A percentile compares a stretch with the other conserved stretches of the same genome.
These are phyloP conservation scores for Xylaria telfairii DNA, from an alignment of 495 filamentous ascomycete species.

Conservation along the genomic window DNA sequence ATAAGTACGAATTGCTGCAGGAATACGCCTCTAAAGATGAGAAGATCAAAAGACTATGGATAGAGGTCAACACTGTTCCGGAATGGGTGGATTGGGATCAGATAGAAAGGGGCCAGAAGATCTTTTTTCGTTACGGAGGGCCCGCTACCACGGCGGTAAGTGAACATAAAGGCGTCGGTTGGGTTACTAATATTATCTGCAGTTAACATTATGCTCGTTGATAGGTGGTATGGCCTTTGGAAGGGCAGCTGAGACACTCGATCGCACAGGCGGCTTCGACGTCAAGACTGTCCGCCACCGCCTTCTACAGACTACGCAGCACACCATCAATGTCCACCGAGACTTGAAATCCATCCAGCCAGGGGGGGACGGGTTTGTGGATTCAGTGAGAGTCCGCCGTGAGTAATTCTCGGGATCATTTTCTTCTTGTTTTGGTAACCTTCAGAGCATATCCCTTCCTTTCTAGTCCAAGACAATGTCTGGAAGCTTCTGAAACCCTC, in stretches of 20 bases:
- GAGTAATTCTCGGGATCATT: no score
- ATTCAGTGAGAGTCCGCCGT: constrained; percentile 74
- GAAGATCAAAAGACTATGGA: constrained; percentile 67
- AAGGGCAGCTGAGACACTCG: constrained; percentile 74
- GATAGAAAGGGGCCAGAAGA: constrained; percentile 71
- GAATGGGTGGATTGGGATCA: constrained; percentile 85
- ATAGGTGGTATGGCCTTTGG: constrained; percentile 69
- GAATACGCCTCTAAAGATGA: constrained; percentile 63
- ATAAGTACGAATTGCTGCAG: constrained; percentile 67
- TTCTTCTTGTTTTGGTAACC: no score
- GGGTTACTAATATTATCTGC: background rate
- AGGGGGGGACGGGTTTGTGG: constrained; percentile 69
- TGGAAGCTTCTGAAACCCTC: no score
- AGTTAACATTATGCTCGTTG: constrained; percentile 69
- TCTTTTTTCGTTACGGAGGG: constrained; percentile 76
- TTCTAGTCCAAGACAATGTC: no score
- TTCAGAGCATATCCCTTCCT: no score
- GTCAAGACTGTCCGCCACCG: constrained; percentile 70
- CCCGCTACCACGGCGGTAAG: constrained; percentile 60
- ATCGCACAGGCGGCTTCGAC: constrained; percentile 80
- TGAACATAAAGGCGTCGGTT: background rate
- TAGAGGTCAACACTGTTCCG: constrained; percentile 71
- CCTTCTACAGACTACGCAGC: constrained; percentile 77
- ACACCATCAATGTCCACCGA: constrained; percentile 73
- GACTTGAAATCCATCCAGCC: constrained; percentile 70